Conservation (phyloP, 257 asterid species). For the Solanum corneliomulleri region DNA sequence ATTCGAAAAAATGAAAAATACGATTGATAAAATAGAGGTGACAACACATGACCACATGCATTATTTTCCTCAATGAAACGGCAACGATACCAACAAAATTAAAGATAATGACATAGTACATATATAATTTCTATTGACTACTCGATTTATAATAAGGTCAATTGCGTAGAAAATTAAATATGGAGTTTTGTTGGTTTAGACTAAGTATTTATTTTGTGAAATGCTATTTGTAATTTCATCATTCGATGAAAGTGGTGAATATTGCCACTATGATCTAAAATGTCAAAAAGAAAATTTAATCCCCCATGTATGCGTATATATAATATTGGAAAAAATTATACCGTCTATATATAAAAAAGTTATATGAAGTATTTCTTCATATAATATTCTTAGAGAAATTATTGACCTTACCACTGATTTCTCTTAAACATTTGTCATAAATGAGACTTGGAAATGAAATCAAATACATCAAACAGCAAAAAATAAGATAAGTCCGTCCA, state of each 20-base stretch:
- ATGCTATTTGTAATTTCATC: not conserved
- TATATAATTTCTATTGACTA: not conserved
- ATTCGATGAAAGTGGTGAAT: not conserved
- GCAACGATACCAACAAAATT: not conserved
- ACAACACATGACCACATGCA: not conserved
- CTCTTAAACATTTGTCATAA: not conserved
- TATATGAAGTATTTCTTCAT: not conserved
- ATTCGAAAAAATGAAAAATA: too few species aligned
- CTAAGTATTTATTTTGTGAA: not conserved
- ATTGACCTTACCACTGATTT: not conserved
- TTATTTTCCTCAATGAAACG: not conserved
- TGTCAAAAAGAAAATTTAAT: too few species aligned
- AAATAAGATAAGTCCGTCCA: constrained; percentile 17
- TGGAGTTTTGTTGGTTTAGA: not conserved
- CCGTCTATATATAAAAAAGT: not conserved
- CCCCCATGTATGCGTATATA: not conserved
- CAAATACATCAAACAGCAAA: not conserved
- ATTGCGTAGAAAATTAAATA: not conserved
- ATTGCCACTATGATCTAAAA: not conserved
- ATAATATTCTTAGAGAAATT: not conserved
- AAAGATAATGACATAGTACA: too few species aligned
- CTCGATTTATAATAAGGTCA: too few species aligned
- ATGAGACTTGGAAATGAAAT: not conserved
- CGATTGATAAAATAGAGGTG: too few species aligned
- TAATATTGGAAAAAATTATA: not conserved